phyloP scores from a whole-genome alignment of 768 basidiomycete genomes.

The Rhizopogon vinicolor region DNA sequence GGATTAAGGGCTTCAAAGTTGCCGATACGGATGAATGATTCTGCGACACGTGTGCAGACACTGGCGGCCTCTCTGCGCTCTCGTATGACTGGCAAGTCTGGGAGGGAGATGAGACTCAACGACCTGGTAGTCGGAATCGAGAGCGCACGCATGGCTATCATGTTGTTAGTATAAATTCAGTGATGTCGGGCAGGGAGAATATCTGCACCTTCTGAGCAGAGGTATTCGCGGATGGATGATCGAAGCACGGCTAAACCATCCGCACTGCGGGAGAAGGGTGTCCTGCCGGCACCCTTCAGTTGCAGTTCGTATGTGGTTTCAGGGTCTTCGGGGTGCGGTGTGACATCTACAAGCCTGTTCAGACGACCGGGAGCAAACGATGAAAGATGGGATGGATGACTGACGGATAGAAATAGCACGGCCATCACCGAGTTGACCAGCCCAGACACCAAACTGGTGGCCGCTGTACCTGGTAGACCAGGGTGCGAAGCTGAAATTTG shows the following conservation, averaged over 20 bases:
- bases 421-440: conserved; percentile 95
- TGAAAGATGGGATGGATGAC: conserved; percentile 14
- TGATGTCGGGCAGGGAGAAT: neutral
- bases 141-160: conserved; percentile 73
- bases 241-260: conserved; percentile 96
- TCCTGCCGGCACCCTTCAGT: conserved; percentile 91
- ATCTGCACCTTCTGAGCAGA: conserved; percentile 75
- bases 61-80: conserved; percentile 72
- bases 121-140: conserved; percentile 87
- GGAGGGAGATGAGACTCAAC: conserved; percentile 72
- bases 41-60: conserved; percentile 76
- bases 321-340: conserved; percentile 59
- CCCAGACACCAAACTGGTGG: conserved; percentile 86
- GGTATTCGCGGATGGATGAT: conserved; percentile 90
- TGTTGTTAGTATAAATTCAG: conserved; percentile 26
- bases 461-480: conserved; percentile 93
- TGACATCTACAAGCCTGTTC: conserved; percentile 51
- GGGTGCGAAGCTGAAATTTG: conserved; percentile 35
- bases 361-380: conserved; percentile 2
- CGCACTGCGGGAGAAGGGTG: conserved; percentile 88
- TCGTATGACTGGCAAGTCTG: conserved; percentile 66
- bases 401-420: conserved; percentile 83
- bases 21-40: conserved; percentile 90
- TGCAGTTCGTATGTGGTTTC: conserved; percentile 75
- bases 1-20: conserved; percentile 85